Evolutionary conservation across 108 stramenopile genomes (phyloP).

Genomic region (Craspedostauros australis): DNA sequence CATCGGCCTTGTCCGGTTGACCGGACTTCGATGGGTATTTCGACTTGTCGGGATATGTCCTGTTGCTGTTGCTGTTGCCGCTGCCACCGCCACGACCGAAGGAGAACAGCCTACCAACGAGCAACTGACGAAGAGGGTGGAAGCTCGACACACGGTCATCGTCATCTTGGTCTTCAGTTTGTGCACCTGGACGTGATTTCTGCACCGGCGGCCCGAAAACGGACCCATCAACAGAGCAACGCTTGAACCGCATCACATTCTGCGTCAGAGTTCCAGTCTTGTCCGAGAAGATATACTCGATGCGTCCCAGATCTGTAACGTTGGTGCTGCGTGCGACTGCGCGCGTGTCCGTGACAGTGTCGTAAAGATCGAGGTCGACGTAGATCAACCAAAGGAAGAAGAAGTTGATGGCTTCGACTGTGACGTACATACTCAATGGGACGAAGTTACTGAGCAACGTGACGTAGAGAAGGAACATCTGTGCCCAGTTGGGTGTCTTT

Average conservation of each 20-base stretch:
- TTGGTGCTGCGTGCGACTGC: slow-evolving; percentile 78
- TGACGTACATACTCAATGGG: slow-evolving; percentile 87
- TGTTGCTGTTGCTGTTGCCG: too few relatives aligned
- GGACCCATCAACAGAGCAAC: slow-evolving; percentile 87
- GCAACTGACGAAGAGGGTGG: slow-evolving; percentile 50
- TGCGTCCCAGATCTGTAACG: slow-evolving; percentile 90
- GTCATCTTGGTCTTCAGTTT: slow-evolving; percentile 15
- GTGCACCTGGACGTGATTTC: slow-evolving; percentile 34
- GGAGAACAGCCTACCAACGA: too few relatives aligned
- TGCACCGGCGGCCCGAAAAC: slow-evolving; percentile 81
- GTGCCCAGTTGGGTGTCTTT: slow-evolving; percentile 50
- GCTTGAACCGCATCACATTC: slow-evolving; percentile 96
- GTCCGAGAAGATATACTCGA: slow-evolving; percentile 94
- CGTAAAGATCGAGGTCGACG: slow-evolving; percentile 88
- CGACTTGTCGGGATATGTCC: too few relatives aligned
- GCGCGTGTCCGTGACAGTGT: slow-evolving; percentile 80
- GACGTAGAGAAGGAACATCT: slow-evolving; percentile 68
- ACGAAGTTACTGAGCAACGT: slow-evolving; percentile 86
- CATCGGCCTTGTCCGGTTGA: neutral
- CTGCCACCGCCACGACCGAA: too few relatives aligned
- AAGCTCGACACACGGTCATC: slow-evolving; percentile 10
- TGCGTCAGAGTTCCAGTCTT: slow-evolving; percentile 97
- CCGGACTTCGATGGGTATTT: neutral
- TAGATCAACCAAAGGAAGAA: slow-evolving; percentile 69
- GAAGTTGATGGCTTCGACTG: slow-evolving; percentile 72